Percentiles rank a stretch among this genome's conserved stretches.
phyloP scores from a whole-genome alignment of 2,329 filamentous ascomycete species.

The Aphanoascus verrucosus region DNA sequence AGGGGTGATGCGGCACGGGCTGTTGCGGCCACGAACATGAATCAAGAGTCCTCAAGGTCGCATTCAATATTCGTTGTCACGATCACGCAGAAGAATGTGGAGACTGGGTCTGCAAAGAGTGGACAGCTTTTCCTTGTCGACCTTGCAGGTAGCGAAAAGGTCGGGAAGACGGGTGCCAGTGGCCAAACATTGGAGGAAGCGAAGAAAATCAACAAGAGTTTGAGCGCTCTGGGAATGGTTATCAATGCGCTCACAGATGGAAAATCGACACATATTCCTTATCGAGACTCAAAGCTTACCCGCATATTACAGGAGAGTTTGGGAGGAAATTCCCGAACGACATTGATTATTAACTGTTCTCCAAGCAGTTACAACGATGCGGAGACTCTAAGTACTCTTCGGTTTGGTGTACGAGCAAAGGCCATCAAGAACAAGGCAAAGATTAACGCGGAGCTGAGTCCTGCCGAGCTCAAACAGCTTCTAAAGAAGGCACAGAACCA shows the following conservation, averaged over 20 bases:
- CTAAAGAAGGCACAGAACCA: conserved; percentile 88
- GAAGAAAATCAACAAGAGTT: conserved; percentile 99
- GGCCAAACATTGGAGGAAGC: conserved; percentile 96
- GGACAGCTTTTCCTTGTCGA: conserved; percentile 96
- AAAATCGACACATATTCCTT: conserved; percentile 91
- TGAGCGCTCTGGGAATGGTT: conserved; percentile 96
- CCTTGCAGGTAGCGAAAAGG: conserved; percentile 95
- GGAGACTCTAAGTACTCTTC: conserved; percentile 82
- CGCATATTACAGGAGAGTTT: conserved; percentile 94
- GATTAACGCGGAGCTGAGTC: conserved; percentile 96
- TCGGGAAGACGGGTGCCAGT: conserved; percentile 94
- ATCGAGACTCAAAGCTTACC: conserved; percentile 95
- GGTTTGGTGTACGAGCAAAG: conserved; percentile 93
- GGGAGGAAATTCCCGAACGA: conserved; percentile 96
- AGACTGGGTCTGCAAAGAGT: conserved; percentile 90
- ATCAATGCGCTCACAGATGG: conserved; percentile 96
- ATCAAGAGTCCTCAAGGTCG: conserved; percentile 92
- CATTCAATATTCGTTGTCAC: conserved; percentile 98
- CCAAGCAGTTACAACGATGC: conserved; percentile 96
- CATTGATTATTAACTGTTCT: conserved; percentile 97
- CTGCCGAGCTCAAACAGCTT: conserved; percentile 83
- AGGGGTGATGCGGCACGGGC: conserved; percentile 79
- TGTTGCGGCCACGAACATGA: conserved; percentile 98
- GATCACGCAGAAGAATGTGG: conserved; percentile 93
- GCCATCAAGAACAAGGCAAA: conserved; percentile 99